Evolutionary conservation across 495 filamentous ascomycete genomes (phyloP).

Genomic region (Corynascus novoguineensis): DNA sequence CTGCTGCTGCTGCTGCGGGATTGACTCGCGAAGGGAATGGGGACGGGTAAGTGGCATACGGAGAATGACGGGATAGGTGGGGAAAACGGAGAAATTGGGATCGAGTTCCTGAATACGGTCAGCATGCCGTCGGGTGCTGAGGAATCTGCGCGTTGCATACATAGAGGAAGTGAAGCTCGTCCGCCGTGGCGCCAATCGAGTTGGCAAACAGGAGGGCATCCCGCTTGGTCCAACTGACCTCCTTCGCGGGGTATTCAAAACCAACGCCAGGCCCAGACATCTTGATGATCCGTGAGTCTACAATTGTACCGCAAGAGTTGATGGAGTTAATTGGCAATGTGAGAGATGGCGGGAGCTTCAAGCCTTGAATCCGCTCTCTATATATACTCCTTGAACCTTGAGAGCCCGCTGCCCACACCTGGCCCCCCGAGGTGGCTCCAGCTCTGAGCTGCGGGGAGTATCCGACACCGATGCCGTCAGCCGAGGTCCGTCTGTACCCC

Average conservation of each 20-base stretch:
- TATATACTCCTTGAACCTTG: neutral
- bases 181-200: constrained; percentile 74
- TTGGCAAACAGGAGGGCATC: constrained; percentile 83
- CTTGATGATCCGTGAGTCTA: neutral
- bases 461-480: constrained; percentile 18
- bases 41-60: constrained; percentile 42
- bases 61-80: constrained; percentile 79
- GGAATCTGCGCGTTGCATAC: constrained; percentile 39
- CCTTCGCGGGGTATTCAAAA: constrained; percentile 65
- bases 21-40: neutral
- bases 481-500: constrained; percentile 19
- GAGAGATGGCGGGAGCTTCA: neutral
- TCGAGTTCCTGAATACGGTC: constrained; percentile 61
- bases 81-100: constrained; percentile 76
- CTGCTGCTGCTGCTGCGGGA: too few relatives aligned
- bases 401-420: neutral
- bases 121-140: constrained; percentile 15
- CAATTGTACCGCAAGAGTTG: neutral
- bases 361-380: neutral
- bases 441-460: constrained; percentile 4
- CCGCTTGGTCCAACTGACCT: constrained; percentile 79
- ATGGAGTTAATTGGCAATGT: neutral
- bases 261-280: constrained; percentile 63
- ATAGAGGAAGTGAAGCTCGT: constrained; percentile 88
- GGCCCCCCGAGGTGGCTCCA: neutral